These are phyloP conservation scores for Wallemia mellicola DNA, from an alignment of 1,284 basidiomycete species.

Conservation along the genomic window DNA sequence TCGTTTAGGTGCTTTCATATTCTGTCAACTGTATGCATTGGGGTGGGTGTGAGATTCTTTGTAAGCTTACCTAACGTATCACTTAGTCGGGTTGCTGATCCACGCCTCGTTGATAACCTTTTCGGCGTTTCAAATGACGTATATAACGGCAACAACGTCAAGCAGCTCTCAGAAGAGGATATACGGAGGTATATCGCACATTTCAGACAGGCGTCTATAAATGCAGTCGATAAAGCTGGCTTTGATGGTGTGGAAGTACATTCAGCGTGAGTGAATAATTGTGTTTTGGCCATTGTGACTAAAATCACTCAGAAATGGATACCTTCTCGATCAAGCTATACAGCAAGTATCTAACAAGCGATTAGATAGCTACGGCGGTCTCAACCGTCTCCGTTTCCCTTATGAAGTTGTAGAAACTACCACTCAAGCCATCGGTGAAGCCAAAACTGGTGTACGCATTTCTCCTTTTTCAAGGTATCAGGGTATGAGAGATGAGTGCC, in stretches of 20 bases:
- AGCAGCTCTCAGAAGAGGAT: neutral
- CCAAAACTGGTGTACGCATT: slow-evolving; percentile 23
- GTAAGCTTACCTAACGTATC: no score
- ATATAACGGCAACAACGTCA: neutral
- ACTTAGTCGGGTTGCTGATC: neutral
- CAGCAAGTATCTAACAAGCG: slow-evolving; percentile 21
- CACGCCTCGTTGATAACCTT: neutral
- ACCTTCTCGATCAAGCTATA: neutral
- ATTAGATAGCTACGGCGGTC: slow-evolving; percentile 30
- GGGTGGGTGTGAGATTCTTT: slow-evolving; percentile 13
- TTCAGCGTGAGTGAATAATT: slow-evolving; percentile 6
- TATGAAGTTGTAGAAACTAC: slow-evolving; percentile 19
- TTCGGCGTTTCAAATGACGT: neutral
- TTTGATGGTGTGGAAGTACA: slow-evolving; percentile 33
- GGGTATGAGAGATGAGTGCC: slow-evolving; percentile 17
- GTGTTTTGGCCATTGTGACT: neutral
- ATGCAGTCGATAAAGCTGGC: slow-evolving; percentile 25
- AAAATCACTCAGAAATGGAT: neutral
- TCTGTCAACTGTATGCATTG: slow-evolving; percentile 23
- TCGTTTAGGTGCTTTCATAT: slow-evolving; percentile 18
- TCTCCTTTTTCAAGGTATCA: slow-evolving; percentile 26
- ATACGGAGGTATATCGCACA: neutral
- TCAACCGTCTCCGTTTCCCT: slow-evolving; percentile 14
- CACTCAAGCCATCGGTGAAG: slow-evolving; percentile 21
- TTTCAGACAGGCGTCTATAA: slow-evolving; percentile 17